Evolutionary conservation across 2,329 filamentous ascomycete species (phyloP).

Genomic region (Trichoderma sp.): DNA sequence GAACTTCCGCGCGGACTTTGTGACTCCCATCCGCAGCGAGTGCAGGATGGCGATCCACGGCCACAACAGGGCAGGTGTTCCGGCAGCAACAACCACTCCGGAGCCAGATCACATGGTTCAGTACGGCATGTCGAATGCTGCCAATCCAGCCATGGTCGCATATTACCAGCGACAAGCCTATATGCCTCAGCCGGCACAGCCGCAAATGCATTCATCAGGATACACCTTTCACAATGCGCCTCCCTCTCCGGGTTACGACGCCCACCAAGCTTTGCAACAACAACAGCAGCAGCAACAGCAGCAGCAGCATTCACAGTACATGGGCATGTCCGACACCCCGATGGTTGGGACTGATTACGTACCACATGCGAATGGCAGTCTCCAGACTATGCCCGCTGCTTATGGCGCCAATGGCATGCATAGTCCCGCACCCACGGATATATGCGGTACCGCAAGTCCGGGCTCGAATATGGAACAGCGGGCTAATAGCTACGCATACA

Average conservation of each 20-base stretch:
- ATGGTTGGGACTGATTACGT: conserved; percentile 19
- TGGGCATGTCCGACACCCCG: conserved; percentile 11
- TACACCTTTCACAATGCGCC: conserved; percentile 18
- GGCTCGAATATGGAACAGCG: conserved; percentile 15
- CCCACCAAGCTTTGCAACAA: conserved; percentile 15
- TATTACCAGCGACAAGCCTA: conserved; percentile 38
- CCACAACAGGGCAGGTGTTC: conserved; percentile 30
- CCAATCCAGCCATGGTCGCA: conserved; percentile 35
- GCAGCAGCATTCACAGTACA: conserved; percentile 11
- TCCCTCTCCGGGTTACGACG: conserved; percentile 18
- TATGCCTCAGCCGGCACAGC: conserved; percentile 18
- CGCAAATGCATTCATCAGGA: conserved; percentile 19
- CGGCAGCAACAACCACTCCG: conserved; percentile 27
- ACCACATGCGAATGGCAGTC: not conserved
- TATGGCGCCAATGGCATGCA: conserved; percentile 17
- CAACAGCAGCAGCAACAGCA: conserved; percentile 11
- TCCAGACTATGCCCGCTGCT: conserved; percentile 5
- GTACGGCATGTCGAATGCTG: conserved; percentile 37
- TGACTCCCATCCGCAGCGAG: conserved; percentile 36
- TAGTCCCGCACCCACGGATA: conserved; percentile 20
- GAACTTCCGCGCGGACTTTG: conserved; percentile 34
- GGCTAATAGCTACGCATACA: conserved; percentile 16
- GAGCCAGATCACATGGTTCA: conserved; percentile 33
- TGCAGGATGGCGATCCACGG: conserved; percentile 37
- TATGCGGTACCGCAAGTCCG: conserved; percentile 15